Evolutionary conservation across 306 rosid species (phyloP).

Genomic region (Potentilla sterilis): DNA sequence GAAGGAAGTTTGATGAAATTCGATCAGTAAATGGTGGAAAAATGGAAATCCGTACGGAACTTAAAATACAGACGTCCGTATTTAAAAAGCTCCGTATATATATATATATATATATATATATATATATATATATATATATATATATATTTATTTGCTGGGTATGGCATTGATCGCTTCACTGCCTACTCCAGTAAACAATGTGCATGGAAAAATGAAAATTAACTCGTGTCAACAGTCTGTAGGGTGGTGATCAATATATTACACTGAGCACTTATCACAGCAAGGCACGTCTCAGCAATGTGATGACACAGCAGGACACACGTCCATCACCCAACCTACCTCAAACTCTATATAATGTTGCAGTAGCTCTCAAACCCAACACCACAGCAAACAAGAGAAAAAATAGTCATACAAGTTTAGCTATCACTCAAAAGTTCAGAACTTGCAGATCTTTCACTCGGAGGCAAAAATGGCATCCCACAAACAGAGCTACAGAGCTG

Average conservation of each 20-base stretch:
- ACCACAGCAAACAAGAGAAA: background rate
- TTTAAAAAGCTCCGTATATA: no score
- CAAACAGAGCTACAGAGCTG: slow-evolving; percentile 34
- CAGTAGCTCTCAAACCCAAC: background rate
- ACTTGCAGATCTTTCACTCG: background rate
- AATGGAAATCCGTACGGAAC: no score
- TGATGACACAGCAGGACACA: slow-evolving; percentile 36
- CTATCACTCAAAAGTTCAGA: background rate
- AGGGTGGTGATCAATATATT: slow-evolving; percentile 20
- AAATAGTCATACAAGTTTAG: background rate
- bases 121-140: no score
- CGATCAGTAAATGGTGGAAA: no score
- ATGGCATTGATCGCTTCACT: background rate
- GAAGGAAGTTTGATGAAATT: no score
- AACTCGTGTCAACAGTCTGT: slow-evolving; percentile 31
- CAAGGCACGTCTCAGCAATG: slow-evolving; percentile 40
- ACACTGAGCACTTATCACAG: background rate
- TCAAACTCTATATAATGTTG: slow-evolving; percentile 9
- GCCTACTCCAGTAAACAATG: background rate
- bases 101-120: no score
- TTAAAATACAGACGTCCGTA: no score
- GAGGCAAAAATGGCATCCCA: slow-evolving; percentile 50
- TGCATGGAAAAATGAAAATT: background rate
- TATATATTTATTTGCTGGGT: no score
- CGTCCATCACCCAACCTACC: slow-evolving; percentile 20